Conservation (phyloP, 192 early-diverging fungal genomes). For the Coemansia sp. region DNA sequence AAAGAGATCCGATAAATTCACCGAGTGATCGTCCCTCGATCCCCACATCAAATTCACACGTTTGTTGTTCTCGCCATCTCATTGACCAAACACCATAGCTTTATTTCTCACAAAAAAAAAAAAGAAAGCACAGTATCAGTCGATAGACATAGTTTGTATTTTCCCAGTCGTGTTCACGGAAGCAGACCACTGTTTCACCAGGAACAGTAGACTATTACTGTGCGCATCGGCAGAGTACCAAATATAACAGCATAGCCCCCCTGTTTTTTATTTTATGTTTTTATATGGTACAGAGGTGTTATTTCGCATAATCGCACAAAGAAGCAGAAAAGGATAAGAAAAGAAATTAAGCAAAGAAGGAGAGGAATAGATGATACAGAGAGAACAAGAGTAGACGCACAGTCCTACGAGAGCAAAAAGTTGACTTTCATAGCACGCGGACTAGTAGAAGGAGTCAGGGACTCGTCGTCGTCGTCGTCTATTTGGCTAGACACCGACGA, state of each 20-base stretch:
- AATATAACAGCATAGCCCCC: background rate
- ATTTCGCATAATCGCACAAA: background rate
- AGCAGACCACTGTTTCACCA: slow-evolving; percentile 8
- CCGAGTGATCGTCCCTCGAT: slow-evolving; percentile 4
- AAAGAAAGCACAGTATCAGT: background rate
- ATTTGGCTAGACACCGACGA: slow-evolving; percentile 9
- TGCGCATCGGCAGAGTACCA: background rate
- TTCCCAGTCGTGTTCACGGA: background rate
- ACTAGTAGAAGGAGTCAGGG: slow-evolving; percentile 4
- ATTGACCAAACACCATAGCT: background rate
- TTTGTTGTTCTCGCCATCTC: background rate
- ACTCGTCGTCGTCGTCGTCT: slow-evolving; percentile 11
- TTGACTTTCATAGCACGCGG: slow-evolving; percentile 37
- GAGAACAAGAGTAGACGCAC: background rate
- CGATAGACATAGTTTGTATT: slow-evolving; percentile 1
- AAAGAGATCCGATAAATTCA: background rate
- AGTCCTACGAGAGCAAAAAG: slow-evolving; percentile 27
- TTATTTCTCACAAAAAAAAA: background rate
- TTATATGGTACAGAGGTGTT: slow-evolving; percentile 6
- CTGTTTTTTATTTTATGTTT: background rate
- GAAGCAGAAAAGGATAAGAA: background rate
- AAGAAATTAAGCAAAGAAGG: background rate
- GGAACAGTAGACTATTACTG: background rate
- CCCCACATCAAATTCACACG: background rate
- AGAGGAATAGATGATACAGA: slow-evolving; percentile 10